Conservation (phyloP, 2,329 filamentous ascomycete species). For the Fonsecaea monophora region DNA sequence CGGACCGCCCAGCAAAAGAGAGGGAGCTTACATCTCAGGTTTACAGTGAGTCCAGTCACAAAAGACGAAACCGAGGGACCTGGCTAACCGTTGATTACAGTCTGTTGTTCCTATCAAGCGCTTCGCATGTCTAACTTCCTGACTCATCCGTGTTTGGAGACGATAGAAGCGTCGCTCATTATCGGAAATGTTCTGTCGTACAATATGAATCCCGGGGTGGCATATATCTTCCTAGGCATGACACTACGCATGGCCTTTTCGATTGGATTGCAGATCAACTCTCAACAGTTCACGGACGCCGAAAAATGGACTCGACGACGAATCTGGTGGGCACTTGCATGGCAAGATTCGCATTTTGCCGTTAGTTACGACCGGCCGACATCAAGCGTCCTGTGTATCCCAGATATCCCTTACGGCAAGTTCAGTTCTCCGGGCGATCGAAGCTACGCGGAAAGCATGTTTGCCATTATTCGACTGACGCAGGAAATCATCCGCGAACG, state of each 20-base stretch:
- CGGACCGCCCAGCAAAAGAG: slow-evolving; percentile 63
- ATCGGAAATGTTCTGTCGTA: slow-evolving; percentile 68
- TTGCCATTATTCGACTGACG: slow-evolving; percentile 59
- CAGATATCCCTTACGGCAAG: slow-evolving; percentile 58
- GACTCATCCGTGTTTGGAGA: slow-evolving; percentile 66
- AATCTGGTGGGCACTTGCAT: slow-evolving; percentile 66
- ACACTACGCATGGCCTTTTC: slow-evolving; percentile 67
- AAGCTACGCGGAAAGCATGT: slow-evolving; percentile 65
- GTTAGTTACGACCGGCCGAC: slow-evolving; percentile 68
- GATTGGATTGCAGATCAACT: slow-evolving; percentile 65
- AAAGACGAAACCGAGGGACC: neutral
- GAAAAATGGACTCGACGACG: slow-evolving; percentile 55
- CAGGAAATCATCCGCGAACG: slow-evolving; percentile 67
- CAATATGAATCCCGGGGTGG: slow-evolving; percentile 70
- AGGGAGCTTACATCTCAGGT: slow-evolving; percentile 69
- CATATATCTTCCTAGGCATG: slow-evolving; percentile 67
- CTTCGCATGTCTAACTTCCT: slow-evolving; percentile 69
- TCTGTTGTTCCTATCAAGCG: slow-evolving; percentile 70
- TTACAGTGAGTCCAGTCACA: slow-evolving; percentile 54
- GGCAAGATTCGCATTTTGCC: slow-evolving; percentile 69
- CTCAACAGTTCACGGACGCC: slow-evolving; percentile 59
- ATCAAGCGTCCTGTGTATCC: slow-evolving; percentile 61
- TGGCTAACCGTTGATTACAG: slow-evolving; percentile 45
- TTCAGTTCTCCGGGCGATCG: slow-evolving; percentile 57
- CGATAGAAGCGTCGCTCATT: slow-evolving; percentile 67